Conservation (phyloP, 73 alveolate species). For the Uronychia binucleata region DNA sequence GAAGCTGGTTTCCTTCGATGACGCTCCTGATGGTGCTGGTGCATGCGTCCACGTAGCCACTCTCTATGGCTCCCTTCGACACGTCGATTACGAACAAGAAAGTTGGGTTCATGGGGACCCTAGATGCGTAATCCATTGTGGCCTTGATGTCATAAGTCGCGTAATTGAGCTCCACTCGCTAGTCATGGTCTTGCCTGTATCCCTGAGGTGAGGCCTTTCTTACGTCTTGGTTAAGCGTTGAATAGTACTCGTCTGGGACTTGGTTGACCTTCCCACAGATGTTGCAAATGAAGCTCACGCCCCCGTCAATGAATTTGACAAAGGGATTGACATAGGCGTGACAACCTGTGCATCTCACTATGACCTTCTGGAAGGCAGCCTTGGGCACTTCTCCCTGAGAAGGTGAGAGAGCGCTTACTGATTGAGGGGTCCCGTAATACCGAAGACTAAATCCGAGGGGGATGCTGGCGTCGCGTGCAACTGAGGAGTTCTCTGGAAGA, state of each 20-base stretch:
- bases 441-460: background rate
- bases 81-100: conserved; percentile 94
- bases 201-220: conserved; percentile 13
- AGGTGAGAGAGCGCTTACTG: background rate
- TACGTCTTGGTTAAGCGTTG: conserved; percentile 67
- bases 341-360: conserved; percentile 92
- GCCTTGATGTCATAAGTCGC: conserved; percentile 92
- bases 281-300: conserved; percentile 88
- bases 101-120: conserved; percentile 94
- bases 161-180: conserved; percentile 81
- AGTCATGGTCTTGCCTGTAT: conserved; percentile 63
- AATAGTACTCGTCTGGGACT: conserved; percentile 78
- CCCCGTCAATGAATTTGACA: conserved; percentile 76
- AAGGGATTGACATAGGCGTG: conserved; percentile 95
- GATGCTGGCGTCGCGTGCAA: background rate
- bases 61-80: conserved; percentile 76
- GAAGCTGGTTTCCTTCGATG: conserved; percentile 66
- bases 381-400: background rate
- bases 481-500: background rate
- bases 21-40: conserved; percentile 76
- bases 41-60: conserved; percentile 80
- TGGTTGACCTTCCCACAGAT: conserved; percentile 77
- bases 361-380: conserved; percentile 29
- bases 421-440: background rate
- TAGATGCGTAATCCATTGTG: conserved; percentile 80